Percentiles rank a stretch among this genome's conserved stretches.
These are phyloP conservation scores for Zoysia matrella DNA, from an alignment of 202 grass and related monocot genomes.

Conservation along the genomic window DNA sequence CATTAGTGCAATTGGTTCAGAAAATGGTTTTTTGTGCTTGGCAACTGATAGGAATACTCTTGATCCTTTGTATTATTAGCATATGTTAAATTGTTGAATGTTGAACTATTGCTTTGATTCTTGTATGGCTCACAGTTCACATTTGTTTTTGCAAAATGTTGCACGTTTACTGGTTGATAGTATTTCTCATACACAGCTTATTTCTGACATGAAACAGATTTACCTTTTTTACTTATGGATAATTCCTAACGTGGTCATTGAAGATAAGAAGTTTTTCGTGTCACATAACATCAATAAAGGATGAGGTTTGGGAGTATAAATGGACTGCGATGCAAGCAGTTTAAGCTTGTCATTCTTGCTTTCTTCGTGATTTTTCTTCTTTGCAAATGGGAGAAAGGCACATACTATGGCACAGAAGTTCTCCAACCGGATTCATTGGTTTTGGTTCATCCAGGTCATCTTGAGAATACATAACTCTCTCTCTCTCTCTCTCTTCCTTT, in stretches of 20 bases:
- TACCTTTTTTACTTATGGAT: constrained; percentile 45
- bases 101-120: background rate
- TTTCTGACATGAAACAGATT: constrained; percentile 44
- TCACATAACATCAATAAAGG: constrained; percentile 46
- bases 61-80: background rate
- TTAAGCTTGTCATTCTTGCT: constrained; percentile 74
- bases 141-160: background rate
- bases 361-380: constrained; percentile 79
- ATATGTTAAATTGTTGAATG: constrained; percentile 18
- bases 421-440: constrained; percentile 61
- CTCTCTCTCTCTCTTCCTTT: background rate
- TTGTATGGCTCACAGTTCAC: background rate
- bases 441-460: constrained; percentile 73
- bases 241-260: constrained; percentile 35
- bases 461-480: constrained; percentile 27
- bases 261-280: constrained; percentile 10
- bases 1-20: background rate
- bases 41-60: background rate
- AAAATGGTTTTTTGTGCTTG: background rate
- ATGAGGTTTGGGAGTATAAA: constrained; percentile 89
- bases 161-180: background rate
- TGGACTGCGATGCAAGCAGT: constrained; percentile 82
- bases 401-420: constrained; percentile 54
- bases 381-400: constrained; percentile 89
- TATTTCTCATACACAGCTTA: background rate